phyloP scores from a whole-genome alignment of 2,329 filamentous ascomycete species.

The Talaromyces sp. region DNA sequence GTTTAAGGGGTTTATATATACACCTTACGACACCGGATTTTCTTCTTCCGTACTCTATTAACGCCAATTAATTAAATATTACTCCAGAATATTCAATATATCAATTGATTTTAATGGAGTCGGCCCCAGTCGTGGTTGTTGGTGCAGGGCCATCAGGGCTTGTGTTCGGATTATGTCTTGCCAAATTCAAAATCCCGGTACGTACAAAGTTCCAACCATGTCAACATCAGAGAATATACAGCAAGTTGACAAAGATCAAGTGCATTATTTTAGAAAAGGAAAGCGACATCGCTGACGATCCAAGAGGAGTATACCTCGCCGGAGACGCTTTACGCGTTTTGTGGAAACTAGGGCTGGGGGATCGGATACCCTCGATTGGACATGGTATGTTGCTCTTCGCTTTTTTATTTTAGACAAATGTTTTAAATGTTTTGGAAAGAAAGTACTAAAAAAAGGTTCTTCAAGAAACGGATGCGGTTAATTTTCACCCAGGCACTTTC shows the following conservation, averaged over 20 bases:
- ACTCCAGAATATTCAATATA: neutral
- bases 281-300: neutral
- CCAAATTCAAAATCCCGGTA: neutral
- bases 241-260: neutral
- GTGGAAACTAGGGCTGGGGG: neutral
- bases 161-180: neutral
- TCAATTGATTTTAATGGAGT: neutral
- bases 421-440: neutral
- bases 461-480: neutral
- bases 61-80: neutral
- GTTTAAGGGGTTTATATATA: neutral
- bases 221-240: neutral
- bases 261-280: conserved; percentile 1
- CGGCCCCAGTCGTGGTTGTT: neutral
- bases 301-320: neutral
- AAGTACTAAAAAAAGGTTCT: neutral
- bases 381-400: neutral
- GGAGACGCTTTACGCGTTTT: conserved; percentile 1
- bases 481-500: neutral
- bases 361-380: neutral
- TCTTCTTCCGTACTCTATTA: neutral
- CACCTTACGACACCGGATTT: neutral
- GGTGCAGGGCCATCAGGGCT: conserved; percentile 1
- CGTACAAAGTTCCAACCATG: neutral
- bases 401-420: neutral